Evolutionary conservation across 768 basidiomycete species (phyloP), one percentile per base, ranked within the genome.

Genomic region (Kondoa malvinella): DNA sequence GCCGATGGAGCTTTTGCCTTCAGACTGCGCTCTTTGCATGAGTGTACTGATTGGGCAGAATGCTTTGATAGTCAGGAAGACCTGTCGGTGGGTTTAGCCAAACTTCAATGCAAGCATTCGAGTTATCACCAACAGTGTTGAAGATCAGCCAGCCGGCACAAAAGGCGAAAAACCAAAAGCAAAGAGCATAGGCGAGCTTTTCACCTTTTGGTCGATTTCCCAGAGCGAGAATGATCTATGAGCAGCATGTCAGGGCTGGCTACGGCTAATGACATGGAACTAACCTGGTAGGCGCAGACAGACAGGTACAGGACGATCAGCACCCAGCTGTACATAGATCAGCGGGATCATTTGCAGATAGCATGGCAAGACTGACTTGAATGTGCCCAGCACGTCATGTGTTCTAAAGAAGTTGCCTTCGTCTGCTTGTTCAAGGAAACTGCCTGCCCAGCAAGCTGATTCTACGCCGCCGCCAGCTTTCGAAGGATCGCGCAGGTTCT

Each of bases 151-250:
- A 97, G 2, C 87, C 74, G 0, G 90, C 81, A 57, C 95, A 79
- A 71, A 94, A 72, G 30, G 88, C 91, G 73, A 87, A 96, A 0
- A 94, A 86, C 83, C 87, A 65, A 71, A 74, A 68, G 26, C 70
- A 73, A 56, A 72, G 71, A 0, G 83, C 79, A 74, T 90, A 91
- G 16, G 85, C 83, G 32, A 80, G 72, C 40, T 85, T 82, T 79
- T 94, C 92, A 68, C 89, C 92, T 76, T 94, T 94, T 1, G 91
- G 92, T 67, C 91, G 81, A 71, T 88, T 88, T 31, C 87, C 87
- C 26, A 88, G 78, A 17, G 85, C 87, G 25, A 88, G 80, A 57
- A 88, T 81, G 73, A 88, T 34, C 58, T 59, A 56, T 25, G 50
- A 14, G 25, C 12, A 25, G 25, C 30, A 25, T 14, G 8, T 25